Percentiles rank a stretch among this genome's conserved stretches.
Conservation (phyloP, 805 yeast genomes). For the Grigorovia transvaalensis region DNA sequence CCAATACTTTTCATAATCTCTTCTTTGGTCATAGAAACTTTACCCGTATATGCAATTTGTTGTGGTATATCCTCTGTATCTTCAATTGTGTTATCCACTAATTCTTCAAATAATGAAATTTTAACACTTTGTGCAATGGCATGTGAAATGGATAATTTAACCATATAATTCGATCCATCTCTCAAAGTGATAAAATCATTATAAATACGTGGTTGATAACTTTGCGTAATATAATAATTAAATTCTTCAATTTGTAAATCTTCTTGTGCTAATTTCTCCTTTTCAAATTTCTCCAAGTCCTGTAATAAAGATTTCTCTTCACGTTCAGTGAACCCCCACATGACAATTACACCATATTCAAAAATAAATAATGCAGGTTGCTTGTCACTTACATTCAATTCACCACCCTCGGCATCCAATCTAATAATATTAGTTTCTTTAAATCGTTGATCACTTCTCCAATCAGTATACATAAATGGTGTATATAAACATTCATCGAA, state of each 20-base stretch:
- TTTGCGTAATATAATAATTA: conserved; percentile 85
- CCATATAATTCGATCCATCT: conserved; percentile 83
- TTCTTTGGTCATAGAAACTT: conserved; percentile 85
- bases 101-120: conserved; percentile 88
- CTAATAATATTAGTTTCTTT: conserved; percentile 44
- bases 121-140: conserved; percentile 94
- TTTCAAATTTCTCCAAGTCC: conserved; percentile 84
- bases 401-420: conserved; percentile 91
- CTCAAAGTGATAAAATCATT: conserved; percentile 90
- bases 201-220: conserved; percentile 90
- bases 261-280: conserved; percentile 70
- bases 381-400: conserved; percentile 72
- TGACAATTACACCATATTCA: conserved; percentile 92
- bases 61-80: conserved; percentile 96
- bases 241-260: conserved; percentile 93
- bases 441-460: conserved; percentile 48
- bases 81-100: conserved; percentile 92
- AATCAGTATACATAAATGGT: conserved; percentile 72
- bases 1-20: conserved; percentile 97
- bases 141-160: conserved; percentile 86
- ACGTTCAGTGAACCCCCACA: conserved; percentile 86
- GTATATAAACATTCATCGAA: conserved; percentile 94
- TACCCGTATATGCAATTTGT: conserved; percentile 89
- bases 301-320: conserved; percentile 76
- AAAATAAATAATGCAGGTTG: conserved; percentile 76